Evolutionary conservation across 768 basidiomycete genomes (phyloP).

Genomic region (Lentinula sp.): DNA sequence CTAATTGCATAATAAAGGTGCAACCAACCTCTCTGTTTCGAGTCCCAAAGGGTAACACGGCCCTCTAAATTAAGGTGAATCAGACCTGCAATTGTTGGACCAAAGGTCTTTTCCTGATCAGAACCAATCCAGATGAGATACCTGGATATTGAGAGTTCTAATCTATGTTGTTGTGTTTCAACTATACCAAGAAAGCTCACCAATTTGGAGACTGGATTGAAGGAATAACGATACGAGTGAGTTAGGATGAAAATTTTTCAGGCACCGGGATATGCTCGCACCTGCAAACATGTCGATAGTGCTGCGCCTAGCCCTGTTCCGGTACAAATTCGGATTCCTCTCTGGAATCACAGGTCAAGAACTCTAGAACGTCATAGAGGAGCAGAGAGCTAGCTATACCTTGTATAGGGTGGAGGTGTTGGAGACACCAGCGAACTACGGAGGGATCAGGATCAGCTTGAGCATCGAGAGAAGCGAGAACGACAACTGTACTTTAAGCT

Average conservation of each 20-base stretch:
- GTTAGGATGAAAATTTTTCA: conserved; percentile 2
- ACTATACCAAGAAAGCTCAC: conserved; percentile 20
- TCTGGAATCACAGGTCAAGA: conserved; percentile 13
- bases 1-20: not conserved
- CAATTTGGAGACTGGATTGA: conserved; percentile 38
- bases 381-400: not conserved
- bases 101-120: conserved; percentile 82
- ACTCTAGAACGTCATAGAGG: not conserved
- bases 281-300: conserved; percentile 78
- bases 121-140: conserved; percentile 83
- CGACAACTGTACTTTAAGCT: conserved; percentile 57
- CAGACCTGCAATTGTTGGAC: conserved; percentile 69
- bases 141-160: conserved; percentile 29
- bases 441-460: not conserved
- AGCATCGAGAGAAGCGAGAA: not conserved
- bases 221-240: not conserved
- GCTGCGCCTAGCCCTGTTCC: conserved; percentile 82
- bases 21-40: conserved; percentile 51
- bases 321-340: conserved; percentile 81
- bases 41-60: conserved; percentile 75
- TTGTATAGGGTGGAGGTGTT: conserved; percentile 74
- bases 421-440: conserved; percentile 74
- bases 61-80: conserved; percentile 65
- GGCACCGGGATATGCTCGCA: conserved; percentile 21
- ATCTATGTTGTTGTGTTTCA: not conserved